A percentile compares a stretch with the other conserved stretches of the same genome.
Evolutionary conservation across 2,329 filamentous ascomycete species (phyloP).

Genomic region (Leptographium galeiforme): DNA sequence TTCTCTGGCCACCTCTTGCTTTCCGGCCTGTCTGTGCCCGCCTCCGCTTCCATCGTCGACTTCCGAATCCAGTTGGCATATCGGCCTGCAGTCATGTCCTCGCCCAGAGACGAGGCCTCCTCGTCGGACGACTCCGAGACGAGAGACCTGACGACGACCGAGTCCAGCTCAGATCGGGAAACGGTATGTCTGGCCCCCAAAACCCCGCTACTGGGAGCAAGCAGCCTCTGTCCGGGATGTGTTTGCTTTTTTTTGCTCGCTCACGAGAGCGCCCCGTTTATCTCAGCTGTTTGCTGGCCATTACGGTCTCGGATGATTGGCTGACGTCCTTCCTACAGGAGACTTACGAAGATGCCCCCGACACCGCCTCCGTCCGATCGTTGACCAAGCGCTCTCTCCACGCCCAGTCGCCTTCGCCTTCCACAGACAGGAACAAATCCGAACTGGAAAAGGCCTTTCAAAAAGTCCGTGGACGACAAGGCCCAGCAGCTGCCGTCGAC

Average conservation of each 20-base stretch:
- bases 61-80: neutral
- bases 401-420: neutral
- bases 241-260: neutral
- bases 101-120: constrained; percentile 5
- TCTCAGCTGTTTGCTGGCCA: neutral
- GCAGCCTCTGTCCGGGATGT: neutral
- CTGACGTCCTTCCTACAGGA: constrained; percentile 35
- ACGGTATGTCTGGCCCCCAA: constrained; percentile 5
- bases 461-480: constrained; percentile 7
- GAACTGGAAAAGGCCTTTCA: constrained; percentile 15
- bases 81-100: constrained; percentile 6
- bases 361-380: constrained; percentile 50
- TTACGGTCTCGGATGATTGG: neutral
- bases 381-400: constrained; percentile 38
- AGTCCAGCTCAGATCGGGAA: constrained; percentile 7
- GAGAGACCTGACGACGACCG: neutral
- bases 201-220: neutral
- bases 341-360: constrained; percentile 71
- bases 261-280: neutral
- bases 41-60: neutral
- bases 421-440: constrained; percentile 14
- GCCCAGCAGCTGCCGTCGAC: constrained; percentile 3
- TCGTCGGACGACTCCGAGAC: constrained; percentile 1
- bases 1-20: neutral
- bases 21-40: neutral